These are phyloP conservation scores for Alliaria petiolata DNA, from an alignment of 345 rosid species.

Conservation along the genomic window DNA sequence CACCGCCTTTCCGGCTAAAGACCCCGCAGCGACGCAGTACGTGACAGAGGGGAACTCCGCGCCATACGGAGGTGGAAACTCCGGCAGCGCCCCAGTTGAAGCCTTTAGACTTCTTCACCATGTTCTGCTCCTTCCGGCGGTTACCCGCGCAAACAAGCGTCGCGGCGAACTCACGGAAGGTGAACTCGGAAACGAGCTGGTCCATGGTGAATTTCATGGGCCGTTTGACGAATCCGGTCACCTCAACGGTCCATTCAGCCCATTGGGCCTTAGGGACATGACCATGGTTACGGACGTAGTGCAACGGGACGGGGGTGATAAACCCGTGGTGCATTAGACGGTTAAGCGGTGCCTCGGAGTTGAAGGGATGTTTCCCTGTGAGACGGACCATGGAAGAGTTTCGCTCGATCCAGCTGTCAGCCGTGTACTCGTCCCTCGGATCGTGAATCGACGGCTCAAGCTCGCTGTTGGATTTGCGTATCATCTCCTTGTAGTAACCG, in stretches of 20 bases:
- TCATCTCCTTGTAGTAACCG: constrained; percentile 38
- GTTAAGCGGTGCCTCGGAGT: constrained; percentile 65
- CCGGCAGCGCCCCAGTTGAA: constrained; percentile 94
- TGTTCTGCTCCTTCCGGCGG: constrained; percentile 89
- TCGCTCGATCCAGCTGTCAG: constrained; percentile 80
- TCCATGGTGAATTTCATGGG: constrained; percentile 73
- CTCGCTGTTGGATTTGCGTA: constrained; percentile 51
- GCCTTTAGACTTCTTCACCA: constrained; percentile 72
- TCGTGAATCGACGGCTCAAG: constrained; percentile 65
- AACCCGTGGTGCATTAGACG: constrained; percentile 90
- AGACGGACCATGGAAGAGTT: constrained; percentile 82
- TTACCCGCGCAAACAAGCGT: constrained; percentile 89
- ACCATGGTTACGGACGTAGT: constrained; percentile 93
- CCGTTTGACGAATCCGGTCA: constrained; percentile 61
- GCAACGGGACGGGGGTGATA: constrained; percentile 87
- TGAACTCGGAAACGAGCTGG: constrained; percentile 59
- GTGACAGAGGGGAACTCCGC: constrained; percentile 58
- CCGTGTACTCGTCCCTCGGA: constrained; percentile 61
- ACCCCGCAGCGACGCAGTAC: constrained; percentile 68
- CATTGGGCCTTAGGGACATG: constrained; percentile 64
- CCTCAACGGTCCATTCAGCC: constrained; percentile 78
- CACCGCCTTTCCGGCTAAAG: constrained; percentile 49
- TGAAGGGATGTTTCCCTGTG: constrained; percentile 96
- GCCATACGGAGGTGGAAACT: constrained; percentile 80
- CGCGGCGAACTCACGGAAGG: constrained; percentile 56